Evolutionary conservation across 2,329 filamentous ascomycete genomes (phyloP).

Genomic region (Penicillium sp.): DNA sequence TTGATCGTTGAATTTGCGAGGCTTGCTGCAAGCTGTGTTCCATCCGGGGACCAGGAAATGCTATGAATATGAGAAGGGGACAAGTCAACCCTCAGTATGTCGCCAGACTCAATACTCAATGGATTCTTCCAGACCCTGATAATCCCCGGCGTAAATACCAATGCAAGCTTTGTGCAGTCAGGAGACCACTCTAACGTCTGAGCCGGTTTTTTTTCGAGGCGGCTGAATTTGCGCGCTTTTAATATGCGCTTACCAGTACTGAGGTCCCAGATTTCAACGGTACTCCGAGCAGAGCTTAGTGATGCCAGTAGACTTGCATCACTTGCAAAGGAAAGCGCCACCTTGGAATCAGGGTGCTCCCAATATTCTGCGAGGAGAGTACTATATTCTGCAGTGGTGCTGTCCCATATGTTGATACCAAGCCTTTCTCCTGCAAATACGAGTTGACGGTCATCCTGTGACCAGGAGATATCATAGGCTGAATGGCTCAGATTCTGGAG

Average conservation of each 20-base stretch:
- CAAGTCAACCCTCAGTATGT: too few relatives aligned
- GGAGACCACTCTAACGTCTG: too few relatives aligned
- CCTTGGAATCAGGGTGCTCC: background rate
- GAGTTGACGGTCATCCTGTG: background rate
- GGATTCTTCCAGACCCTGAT: too few relatives aligned
- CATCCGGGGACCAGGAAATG: too few relatives aligned
- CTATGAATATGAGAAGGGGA: too few relatives aligned
- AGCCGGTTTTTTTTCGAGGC: too few relatives aligned
- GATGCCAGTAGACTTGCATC: background rate
- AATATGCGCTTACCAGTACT: background rate
- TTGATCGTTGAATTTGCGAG: too few relatives aligned
- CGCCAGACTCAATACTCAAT: too few relatives aligned
- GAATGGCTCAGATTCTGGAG: background rate
- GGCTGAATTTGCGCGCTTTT: too few relatives aligned
- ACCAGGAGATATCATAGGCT: background rate
- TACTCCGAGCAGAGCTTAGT: background rate
- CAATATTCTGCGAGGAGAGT: background rate
- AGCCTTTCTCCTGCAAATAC: background rate
- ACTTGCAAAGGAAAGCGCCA: background rate
- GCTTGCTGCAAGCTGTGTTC: too few relatives aligned
- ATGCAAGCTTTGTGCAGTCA: too few relatives aligned
- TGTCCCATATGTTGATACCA: background rate
- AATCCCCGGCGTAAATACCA: too few relatives aligned
- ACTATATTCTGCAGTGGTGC: background rate
- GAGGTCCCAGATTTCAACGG: background rate